phyloP scores from a whole-genome alignment of 2,329 filamentous ascomycete genomes.

The Aspergillus alliaceus region DNA sequence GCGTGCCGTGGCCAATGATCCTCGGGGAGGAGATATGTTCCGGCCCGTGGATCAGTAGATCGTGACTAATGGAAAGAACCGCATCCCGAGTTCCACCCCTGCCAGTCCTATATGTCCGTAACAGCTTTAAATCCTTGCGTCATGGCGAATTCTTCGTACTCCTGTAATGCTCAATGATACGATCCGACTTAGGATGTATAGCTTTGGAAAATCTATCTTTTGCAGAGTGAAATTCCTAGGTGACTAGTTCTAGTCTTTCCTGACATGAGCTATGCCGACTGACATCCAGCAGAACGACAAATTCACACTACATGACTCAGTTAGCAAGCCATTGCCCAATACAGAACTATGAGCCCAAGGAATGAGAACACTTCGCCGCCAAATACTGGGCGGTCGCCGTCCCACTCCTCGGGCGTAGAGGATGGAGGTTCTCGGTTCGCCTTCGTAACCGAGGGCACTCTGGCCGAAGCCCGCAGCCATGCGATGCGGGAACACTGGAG shows the following conservation, averaged over 20 bases:
- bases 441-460: constrained; percentile 21
- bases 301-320: background rate
- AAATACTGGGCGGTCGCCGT: background rate
- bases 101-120: background rate
- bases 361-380: background rate
- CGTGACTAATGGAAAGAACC: background rate
- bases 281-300: background rate
- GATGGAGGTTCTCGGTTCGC: constrained; percentile 15
- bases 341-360: background rate
- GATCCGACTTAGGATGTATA: background rate
- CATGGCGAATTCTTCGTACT: background rate
- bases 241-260: background rate
- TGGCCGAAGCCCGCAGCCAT: constrained; percentile 33
- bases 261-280: background rate
- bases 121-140: background rate
- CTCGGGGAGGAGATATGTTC: background rate
- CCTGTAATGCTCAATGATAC: background rate
- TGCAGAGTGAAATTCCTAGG: background rate
- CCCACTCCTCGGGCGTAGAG: background rate
- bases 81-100: too few species aligned
- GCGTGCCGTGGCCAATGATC: background rate
- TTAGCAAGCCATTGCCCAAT: background rate
- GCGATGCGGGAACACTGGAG: constrained; percentile 41
- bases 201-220: background rate
- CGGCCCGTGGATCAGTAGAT: background rate